These are phyloP conservation scores for Pneumocystis sp. DNA, from an alignment of 1,139 yeast genomes.

Conservation along the genomic window DNA sequence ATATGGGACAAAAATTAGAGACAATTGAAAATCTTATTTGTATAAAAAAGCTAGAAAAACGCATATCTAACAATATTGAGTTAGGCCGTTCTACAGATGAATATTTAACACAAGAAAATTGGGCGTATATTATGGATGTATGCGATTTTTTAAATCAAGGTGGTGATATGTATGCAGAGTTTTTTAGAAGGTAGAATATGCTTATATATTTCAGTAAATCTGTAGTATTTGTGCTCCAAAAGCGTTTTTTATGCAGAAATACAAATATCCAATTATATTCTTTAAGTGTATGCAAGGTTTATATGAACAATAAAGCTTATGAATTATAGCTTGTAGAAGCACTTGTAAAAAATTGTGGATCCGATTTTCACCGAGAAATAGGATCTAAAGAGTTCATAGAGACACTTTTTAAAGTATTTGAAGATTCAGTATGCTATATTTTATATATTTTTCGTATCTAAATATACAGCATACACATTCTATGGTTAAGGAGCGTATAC, in stretches of 20 bases:
- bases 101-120: conserved; percentile 67
- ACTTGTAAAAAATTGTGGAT: conserved; percentile 86
- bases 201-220: conserved; percentile 26
- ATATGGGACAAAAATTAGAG: conserved; percentile 2
- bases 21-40: conserved; percentile 1
- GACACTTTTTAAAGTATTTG: conserved; percentile 40
- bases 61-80: background rate
- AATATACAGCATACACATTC: conserved; percentile 35
- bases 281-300: conserved; percentile 30
- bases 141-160: conserved; percentile 57
- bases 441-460: background rate
- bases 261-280: conserved; percentile 72
- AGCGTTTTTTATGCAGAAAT: conserved; percentile 43
- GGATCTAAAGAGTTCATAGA: conserved; percentile 56
- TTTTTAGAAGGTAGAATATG: background rate
- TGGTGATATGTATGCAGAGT: background rate
- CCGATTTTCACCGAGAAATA: conserved; percentile 67
- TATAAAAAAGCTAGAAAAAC: conserved; percentile 2
- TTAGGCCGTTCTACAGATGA: conserved; percentile 65
- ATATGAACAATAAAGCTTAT: background rate
- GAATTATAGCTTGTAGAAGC: conserved; percentile 39
- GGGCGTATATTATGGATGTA: conserved; percentile 68
- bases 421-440: conserved; percentile 27
- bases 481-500: conserved; percentile 49
- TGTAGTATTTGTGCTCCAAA: conserved; percentile 38